Evolutionary conservation across 2,329 filamentous ascomycete genomes (phyloP).

Genomic region (Pseudogymnoascus destructans): DNA sequence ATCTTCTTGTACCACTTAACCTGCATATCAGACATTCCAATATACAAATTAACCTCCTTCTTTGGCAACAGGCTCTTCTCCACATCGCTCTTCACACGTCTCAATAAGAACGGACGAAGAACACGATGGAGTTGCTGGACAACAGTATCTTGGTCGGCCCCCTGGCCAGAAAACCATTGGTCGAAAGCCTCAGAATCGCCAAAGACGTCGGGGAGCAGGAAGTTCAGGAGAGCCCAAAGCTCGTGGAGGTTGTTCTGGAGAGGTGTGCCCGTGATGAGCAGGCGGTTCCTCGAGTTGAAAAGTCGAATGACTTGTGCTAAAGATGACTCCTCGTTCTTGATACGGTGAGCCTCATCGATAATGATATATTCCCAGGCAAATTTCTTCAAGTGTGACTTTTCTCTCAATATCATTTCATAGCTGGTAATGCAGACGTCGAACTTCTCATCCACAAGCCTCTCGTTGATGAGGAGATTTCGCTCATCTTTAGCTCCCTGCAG

Average conservation of each 20-base stretch:
- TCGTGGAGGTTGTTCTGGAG: constrained; percentile 97
- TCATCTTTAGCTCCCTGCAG: constrained; percentile 94
- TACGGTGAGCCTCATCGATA: constrained; percentile 94
- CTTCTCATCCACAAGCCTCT: constrained; percentile 81
- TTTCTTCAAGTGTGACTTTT: constrained; percentile 90
- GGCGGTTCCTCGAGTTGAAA: constrained; percentile 87
- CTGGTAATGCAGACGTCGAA: constrained; percentile 98
- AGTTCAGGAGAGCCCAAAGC: constrained; percentile 94
- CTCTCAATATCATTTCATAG: constrained; percentile 96
- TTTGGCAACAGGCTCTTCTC: constrained; percentile 96
- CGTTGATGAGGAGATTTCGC: constrained; percentile 74
- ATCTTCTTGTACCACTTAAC: constrained; percentile 99
- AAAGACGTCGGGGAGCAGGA: constrained; percentile 94
- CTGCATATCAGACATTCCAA: constrained; percentile 99
- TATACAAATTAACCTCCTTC: constrained; percentile 92
- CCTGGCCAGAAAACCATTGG: constrained; percentile 90
- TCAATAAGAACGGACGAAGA: constrained; percentile 80
- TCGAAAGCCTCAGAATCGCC: constrained; percentile 95
- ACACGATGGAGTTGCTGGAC: constrained; percentile 93
- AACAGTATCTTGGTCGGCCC: constrained; percentile 83
- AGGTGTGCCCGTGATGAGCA: constrained; percentile 92
- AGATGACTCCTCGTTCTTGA: constrained; percentile 98
- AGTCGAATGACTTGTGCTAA: constrained; percentile 91
- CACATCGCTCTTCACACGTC: constrained; percentile 92
- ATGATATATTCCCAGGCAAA: constrained; percentile 99